Conservation (phyloP, 306 rosid genomes). For the Cucumis melo region DNA sequence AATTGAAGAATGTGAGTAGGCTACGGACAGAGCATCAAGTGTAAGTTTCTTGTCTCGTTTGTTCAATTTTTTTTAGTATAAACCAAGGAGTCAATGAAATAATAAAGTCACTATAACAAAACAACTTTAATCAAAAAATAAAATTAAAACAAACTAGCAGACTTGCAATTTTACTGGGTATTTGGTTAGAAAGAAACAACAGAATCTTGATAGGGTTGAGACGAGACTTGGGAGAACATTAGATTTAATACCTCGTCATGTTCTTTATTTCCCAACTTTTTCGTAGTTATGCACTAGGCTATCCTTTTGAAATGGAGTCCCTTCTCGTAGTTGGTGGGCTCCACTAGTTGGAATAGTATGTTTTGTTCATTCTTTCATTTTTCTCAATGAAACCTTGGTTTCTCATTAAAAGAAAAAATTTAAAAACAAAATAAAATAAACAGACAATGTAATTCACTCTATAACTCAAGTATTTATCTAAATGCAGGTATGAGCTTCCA, state of each 20-base stretch:
- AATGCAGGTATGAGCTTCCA: constrained; percentile 89
- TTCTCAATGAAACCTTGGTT: not conserved
- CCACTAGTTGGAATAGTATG: not conserved
- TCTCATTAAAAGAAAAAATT: not conserved
- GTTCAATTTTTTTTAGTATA: not conserved
- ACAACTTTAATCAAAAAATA: not conserved
- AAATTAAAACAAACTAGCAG: not conserved
- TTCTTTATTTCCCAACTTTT: not conserved
- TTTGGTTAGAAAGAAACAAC: not conserved
- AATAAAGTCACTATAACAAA: not conserved
- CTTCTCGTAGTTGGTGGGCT: not conserved
- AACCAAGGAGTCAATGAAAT: not conserved
- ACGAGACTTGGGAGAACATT: not conserved
- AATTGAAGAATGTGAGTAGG: constrained; percentile 69
- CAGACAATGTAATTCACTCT: not conserved
- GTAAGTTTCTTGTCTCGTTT: constrained; percentile 29
- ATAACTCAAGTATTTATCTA: constrained; percentile 11
- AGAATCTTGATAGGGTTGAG: not conserved
- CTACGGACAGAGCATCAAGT: constrained; percentile 93
- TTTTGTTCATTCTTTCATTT: not conserved
- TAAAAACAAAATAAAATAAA: not conserved
- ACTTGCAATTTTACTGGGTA: not conserved
- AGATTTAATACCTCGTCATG: not conserved
- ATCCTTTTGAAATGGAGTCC: not conserved
- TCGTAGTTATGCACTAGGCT: not conserved